Conservation (phyloP, 257 asterid genomes). For the Solanum medicagineum region DNA sequence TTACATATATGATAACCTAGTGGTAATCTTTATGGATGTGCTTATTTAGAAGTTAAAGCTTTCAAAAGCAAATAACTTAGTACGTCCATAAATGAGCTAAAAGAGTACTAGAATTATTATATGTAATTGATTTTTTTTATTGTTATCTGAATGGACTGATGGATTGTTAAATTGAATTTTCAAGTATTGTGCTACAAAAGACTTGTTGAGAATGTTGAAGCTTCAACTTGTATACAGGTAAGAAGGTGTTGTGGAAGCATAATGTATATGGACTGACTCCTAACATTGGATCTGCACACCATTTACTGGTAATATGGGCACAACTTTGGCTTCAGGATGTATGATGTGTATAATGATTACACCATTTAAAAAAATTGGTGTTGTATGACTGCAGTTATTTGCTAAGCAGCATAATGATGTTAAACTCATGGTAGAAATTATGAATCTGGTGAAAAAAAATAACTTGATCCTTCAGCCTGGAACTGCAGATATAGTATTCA, state of each 20-base stretch:
- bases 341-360: background rate
- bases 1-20: background rate
- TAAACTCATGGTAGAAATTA: constrained; percentile 54
- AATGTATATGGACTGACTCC: constrained; percentile 65
- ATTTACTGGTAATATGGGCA: constrained; percentile 44
- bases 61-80: background rate
- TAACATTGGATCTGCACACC: constrained; percentile 76
- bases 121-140: background rate
- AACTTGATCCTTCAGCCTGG: constrained; percentile 70
- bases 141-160: background rate
- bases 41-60: background rate
- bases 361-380: background rate
- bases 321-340: background rate
- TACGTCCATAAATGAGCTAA: background rate
- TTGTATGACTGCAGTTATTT: constrained; percentile 51
- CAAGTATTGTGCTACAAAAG: background rate
- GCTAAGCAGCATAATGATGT: constrained; percentile 69
- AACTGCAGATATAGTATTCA: constrained; percentile 72
- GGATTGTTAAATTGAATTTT: background rate
- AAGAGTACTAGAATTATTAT: background rate
- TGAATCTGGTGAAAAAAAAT: constrained; percentile 60
- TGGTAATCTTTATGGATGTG: background rate
- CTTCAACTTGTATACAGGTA: constrained; percentile 33
- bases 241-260: constrained; percentile 62
- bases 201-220: background rate